These are phyloP conservation scores for Arachis stenosperma DNA, from an alignment of 306 rosid species.

Conservation along the genomic window DNA sequence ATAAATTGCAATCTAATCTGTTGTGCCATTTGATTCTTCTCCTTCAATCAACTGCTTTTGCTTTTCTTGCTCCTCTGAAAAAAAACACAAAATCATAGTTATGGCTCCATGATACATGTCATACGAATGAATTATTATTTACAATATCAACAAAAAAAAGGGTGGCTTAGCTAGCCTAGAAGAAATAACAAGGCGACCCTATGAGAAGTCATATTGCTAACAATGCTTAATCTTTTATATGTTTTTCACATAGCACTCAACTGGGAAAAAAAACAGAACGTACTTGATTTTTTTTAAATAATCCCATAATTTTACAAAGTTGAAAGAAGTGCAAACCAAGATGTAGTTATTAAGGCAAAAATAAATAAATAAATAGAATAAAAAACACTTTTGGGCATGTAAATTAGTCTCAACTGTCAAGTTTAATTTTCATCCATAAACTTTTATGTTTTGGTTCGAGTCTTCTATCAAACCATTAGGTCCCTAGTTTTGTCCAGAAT, in stretches of 20 bases:
- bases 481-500: slow-evolving; percentile 2
- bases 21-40: slow-evolving; percentile 53
- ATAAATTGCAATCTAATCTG: slow-evolving; percentile 36
- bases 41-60: slow-evolving; percentile 67
- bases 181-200: slow-evolving; percentile 4
- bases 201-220: slow-evolving; percentile 5
- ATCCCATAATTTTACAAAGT: not conserved
- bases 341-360: slow-evolving; percentile 3
- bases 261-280: not conserved
- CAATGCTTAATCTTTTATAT: not conserved
- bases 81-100: slow-evolving; percentile 12
- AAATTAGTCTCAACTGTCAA: slow-evolving; percentile 6
- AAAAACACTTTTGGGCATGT: not conserved
- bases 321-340: not conserved
- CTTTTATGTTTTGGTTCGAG: not conserved
- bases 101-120: slow-evolving; percentile 19
- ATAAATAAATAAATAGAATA: no score
- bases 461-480: not conserved
- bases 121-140: not conserved
- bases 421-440: not conserved
- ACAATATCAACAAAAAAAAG: slow-evolving; percentile 26
- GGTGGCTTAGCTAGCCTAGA: not conserved
- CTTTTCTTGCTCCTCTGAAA: slow-evolving; percentile 83
- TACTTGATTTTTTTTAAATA: not conserved
- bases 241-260: slow-evolving; percentile 8